Percentiles rank a stretch among this genome's conserved stretches.
Evolutionary conservation across 2,329 filamentous ascomycete species (phyloP).

Genomic region (Didymella sp.): DNA sequence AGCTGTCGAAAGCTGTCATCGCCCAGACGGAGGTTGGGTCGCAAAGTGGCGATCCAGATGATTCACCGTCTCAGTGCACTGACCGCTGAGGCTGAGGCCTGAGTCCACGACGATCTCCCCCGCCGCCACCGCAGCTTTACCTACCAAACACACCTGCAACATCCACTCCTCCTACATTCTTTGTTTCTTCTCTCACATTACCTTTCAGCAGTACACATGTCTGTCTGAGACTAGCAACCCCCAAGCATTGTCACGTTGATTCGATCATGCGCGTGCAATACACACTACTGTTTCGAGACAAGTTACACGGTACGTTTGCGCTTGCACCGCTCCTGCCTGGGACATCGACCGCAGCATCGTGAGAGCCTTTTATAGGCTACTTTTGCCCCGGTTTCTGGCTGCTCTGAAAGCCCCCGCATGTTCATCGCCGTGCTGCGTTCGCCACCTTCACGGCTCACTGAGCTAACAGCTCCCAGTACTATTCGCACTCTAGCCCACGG

Average conservation of each 20-base stretch:
- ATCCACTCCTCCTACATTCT: slow-evolving; percentile 1
- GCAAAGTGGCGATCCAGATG: slow-evolving; percentile 14
- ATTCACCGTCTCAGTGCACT: slow-evolving; percentile 9
- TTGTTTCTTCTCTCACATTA: slow-evolving; percentile 11
- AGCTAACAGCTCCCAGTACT: slow-evolving; percentile 27
- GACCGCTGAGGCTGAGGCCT: slow-evolving; percentile 16
- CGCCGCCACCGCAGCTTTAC: slow-evolving; percentile 19
- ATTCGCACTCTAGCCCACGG: slow-evolving; percentile 24
- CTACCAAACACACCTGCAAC: slow-evolving; percentile 10
- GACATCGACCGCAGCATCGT: slow-evolving; percentile 7
- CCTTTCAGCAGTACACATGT: slow-evolving; percentile 14
- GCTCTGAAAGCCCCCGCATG: background rate
- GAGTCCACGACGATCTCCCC: slow-evolving; percentile 8
- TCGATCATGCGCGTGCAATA: slow-evolving; percentile 43
- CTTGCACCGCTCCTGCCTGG: slow-evolving; percentile 11
- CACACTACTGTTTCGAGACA: slow-evolving; percentile 39
- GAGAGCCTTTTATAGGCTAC: background rate
- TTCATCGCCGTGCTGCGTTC: slow-evolving; percentile 2
- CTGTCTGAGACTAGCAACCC: slow-evolving; percentile 20
- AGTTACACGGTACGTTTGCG: slow-evolving; percentile 36
- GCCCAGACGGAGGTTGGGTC: slow-evolving; percentile 3
- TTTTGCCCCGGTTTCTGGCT: background rate
- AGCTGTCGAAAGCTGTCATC: slow-evolving; percentile 1
- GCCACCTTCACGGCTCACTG: slow-evolving; percentile 4
- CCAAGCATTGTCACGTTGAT: slow-evolving; percentile 19